Evolutionary conservation across 805 yeast species (phyloP), one percentile per base, ranked within the genome.

Genomic region (Torulaspora franciscae): DNA sequence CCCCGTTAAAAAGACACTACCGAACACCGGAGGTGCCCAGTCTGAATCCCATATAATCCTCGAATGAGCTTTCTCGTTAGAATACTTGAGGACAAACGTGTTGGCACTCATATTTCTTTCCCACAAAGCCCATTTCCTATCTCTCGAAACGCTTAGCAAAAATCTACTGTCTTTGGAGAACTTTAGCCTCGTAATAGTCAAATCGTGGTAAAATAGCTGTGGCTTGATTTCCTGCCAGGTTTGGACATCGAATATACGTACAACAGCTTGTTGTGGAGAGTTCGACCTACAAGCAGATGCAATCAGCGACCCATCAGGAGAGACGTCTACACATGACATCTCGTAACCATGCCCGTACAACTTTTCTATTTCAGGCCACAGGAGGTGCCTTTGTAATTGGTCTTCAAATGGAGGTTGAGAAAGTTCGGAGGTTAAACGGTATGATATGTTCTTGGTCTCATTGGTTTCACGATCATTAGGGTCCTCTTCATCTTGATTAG

Each of bases 311-410:
- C 79, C 75, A 55, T 76, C 80, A 4, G 82, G 79, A 7, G 88
- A 78, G 1, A 81, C 75, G 42, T 85, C 95, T 32, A 89, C 74
- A 36, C 91, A 76, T 0, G 88, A 79, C 30, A 90, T 80, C 62
- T 95, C 99, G 65, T 88, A 95, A 7, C 99, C 99, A 64, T 93
- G 99, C 0, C 99, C 99, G 59, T 93, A 93, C 35, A 93, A 66
- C 62, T 93, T 93, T 57, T 93, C 99, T 45, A 83, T 70, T 61
- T 93, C 99, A 0, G 99, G 99, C 83, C 95, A 93, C 42, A 93
- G 70, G 0, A 98, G 86, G 59, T 82, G 87, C 58, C 98, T 75
- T 62, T 93, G 98, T 23, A 93, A 70, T 49, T 86, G 85, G 57
- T 91, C 96, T 63, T 93, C 99, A 37, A 83, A 67, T 0, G 99